A percentile compares a stretch with the other conserved stretches of the same genome.
These are phyloP conservation scores for Cercospora janseana DNA, from an alignment of 2,329 filamentous ascomycete genomes.

Conservation along the genomic window DNA sequence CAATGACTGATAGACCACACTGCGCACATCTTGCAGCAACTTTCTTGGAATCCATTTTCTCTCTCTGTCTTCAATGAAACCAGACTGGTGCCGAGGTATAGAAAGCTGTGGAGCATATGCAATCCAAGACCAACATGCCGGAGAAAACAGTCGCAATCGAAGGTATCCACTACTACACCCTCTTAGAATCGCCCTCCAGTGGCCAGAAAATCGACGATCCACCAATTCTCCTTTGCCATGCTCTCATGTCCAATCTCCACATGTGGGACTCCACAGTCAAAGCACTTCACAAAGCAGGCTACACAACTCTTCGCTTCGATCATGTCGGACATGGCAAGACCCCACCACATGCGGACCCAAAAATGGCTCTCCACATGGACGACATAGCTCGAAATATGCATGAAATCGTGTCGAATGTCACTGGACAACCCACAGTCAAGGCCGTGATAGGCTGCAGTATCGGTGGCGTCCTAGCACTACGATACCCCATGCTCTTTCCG, in stretches of 20 bases:
- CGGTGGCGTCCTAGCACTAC: constrained; percentile 31
- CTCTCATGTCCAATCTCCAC: constrained; percentile 33
- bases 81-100: too few species aligned
- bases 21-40: too few species aligned
- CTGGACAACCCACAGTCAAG: constrained; percentile 19
- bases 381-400: constrained; percentile 31
- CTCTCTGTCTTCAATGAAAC: too few species aligned
- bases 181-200: constrained; percentile 24
- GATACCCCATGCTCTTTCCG: constrained; percentile 33
- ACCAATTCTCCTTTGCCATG: constrained; percentile 31
- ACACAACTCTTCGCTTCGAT: constrained; percentile 33
- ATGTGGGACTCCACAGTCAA: constrained; percentile 32
- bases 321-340: constrained; percentile 33
- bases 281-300: constrained; percentile 27
- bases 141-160: constrained; percentile 25
- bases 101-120: neutral
- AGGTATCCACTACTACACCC: constrained; percentile 31
- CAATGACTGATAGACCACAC: neutral
- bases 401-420: constrained; percentile 22
- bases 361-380: constrained; percentile 27
- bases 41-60: too few species aligned
- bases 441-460: constrained; percentile 34
- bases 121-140: neutral
- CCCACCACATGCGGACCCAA: constrained; percentile 18
- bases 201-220: constrained; percentile 3